Base-by-base conservation (phyloP, 805 yeast species). In the Henningerozyma blattae region DNA sequence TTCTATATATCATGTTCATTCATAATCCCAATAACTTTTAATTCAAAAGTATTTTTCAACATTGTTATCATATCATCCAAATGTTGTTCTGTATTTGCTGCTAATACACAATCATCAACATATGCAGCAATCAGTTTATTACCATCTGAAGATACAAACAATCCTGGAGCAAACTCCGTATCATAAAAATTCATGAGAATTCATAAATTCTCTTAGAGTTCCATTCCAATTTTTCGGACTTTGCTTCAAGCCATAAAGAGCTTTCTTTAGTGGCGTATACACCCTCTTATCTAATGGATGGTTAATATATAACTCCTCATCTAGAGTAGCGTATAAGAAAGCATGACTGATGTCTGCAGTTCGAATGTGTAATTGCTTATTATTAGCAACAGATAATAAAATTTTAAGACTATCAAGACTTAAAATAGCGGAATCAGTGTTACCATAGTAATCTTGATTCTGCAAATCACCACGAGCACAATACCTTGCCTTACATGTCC, bases 101-200 rank as follows among this genome's bases (percentile, higher is more conserved):
- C 44, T 19, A 35, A 33, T 4, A 40, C 22, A 15, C 34, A 30
- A 26, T 40, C 44, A 35, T 38, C 42, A 2, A 40, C 44, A 30
- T 40, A 35, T 13, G 28, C 38, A 5, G 40, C 42, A 13, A 40
- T 34, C 36, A 38, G 31, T 3, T 17, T 14, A 3, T 22, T 29
- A 9, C 22, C 16, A 26, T 33, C 36, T n/a, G 27, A 19, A 13
- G 30, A 27, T 18, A 18, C n/a, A 31, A n/a, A 40, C 3, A 37
- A 20, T 3, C 43, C 41, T 15, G 36, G 39, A 4, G 36, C 27
- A 17, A 30, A 34, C 15, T 25, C 33, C 14, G 26, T 15, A 24
- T 40, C 39, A 32, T 26, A 22, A 7, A 31, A 17, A 1, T 18
- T 29, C n/a, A 16, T 14, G 4, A 12, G 25, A 12, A 30, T 37